phyloP scores from a whole-genome alignment of 306 rosid genomes.

The Fagus sylvatica region DNA sequence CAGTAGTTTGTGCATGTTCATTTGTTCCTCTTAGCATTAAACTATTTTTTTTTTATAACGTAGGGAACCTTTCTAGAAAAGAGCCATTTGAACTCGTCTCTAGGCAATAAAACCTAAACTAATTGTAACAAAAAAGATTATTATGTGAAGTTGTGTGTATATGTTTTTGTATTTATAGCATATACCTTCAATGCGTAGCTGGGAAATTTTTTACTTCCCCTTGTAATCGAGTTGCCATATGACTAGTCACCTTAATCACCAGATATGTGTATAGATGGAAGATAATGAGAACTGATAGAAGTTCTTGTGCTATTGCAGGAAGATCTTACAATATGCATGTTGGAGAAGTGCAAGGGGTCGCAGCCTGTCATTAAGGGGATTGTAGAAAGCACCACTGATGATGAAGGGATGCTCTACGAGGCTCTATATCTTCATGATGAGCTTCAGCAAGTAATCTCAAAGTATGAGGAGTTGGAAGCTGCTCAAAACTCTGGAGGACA shows the following conservation, averaged over 20 bases:
- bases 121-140: neutral
- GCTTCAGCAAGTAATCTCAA: slow-evolving; percentile 66
- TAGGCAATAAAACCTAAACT: too few relatives aligned
- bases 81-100: too few relatives aligned
- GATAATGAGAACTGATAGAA: slow-evolving; percentile 7
- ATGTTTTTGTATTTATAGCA: neutral
- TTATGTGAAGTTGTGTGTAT: neutral
- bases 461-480: slow-evolving; percentile 63
- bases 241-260: neutral
- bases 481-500: slow-evolving; percentile 37
- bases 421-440: slow-evolving; percentile 79
- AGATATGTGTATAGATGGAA: neutral
- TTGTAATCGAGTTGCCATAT: neutral
- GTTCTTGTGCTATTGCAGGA: slow-evolving; percentile 49
- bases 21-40: neutral
- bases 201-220: neutral
- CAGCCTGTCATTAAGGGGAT: slow-evolving; percentile 60
- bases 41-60: neutral
- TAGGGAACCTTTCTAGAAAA: too few relatives aligned
- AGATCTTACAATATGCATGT: slow-evolving; percentile 61
- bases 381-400: slow-evolving; percentile 64
- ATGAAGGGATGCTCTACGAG: slow-evolving; percentile 74
- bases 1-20: neutral
- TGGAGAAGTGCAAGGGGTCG: slow-evolving; percentile 73
- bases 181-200: neutral